Conservation (phyloP, 306 rosid species). For the Lathyrus sativus region DNA sequence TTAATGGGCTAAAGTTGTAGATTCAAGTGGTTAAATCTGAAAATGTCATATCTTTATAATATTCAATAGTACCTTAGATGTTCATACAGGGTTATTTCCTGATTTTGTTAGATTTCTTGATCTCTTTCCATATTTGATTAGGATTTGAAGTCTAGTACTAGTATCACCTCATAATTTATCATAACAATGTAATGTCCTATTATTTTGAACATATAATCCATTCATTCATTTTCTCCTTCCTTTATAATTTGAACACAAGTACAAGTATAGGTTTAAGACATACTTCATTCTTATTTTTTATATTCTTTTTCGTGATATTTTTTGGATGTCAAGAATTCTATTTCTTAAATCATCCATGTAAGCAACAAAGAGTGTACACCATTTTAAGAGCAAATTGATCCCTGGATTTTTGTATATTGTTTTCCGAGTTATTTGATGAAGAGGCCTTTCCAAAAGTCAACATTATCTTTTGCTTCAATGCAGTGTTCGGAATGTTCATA, state of each 20-base stretch:
- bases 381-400: conserved; percentile 10
- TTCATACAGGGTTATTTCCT: conserved; percentile 3
- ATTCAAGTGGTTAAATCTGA: conserved; percentile 4
- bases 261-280: not conserved
- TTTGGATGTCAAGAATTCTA: conserved; percentile 5
- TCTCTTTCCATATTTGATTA: conserved; percentile 16
- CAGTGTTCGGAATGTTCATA: conserved; percentile 74
- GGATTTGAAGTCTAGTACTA: conserved; percentile 7
- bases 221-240: not conserved
- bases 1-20: conserved; percentile 20
- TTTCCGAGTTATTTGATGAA: conserved; percentile 27
- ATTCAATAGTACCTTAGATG: conserved; percentile 11
- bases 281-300: conserved; percentile 1
- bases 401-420: conserved; percentile 1
- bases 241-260: not conserved
- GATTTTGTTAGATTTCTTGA: conserved; percentile 20
- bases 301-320: not conserved
- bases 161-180: not conserved
- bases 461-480: conserved; percentile 41
- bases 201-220: not conserved
- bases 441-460: conserved; percentile 27
- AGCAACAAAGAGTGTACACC: not conserved
- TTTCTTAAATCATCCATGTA: conserved; percentile 9
- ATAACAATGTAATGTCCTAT: conserved; percentile 17
- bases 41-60: conserved; percentile 11